Percentiles rank a stretch among this genome's conserved stretches.
Evolutionary conservation across 345 rosid species (phyloP).

Genomic region (Citrus trifoliata): DNA sequence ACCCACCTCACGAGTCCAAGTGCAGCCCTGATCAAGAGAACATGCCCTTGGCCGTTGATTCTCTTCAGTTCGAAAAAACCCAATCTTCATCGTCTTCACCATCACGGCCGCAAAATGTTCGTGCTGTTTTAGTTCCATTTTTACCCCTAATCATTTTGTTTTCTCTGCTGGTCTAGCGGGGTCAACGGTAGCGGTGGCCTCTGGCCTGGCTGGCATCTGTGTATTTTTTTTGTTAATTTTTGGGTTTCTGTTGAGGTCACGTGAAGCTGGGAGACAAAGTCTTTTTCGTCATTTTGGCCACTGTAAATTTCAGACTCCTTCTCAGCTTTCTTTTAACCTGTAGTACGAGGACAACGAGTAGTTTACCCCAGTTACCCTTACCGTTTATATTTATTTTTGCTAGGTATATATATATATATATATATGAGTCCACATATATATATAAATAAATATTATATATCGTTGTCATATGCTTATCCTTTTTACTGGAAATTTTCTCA

Average conservation of each 20-base stretch:
- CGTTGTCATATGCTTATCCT: background rate
- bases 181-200: background rate
- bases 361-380: background rate
- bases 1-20: slow-evolving; percentile 68
- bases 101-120: background rate
- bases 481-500: background rate
- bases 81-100: slow-evolving; percentile 36
- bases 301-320: slow-evolving; percentile 33
- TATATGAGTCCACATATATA: no score
- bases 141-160: slow-evolving; percentile 31
- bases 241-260: slow-evolving; percentile 26
- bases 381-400: background rate
- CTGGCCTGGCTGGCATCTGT: slow-evolving; percentile 7
- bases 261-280: slow-evolving; percentile 41
- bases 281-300: slow-evolving; percentile 16
- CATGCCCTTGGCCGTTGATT: slow-evolving; percentile 99
- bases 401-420: background rate
- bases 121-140: slow-evolving; percentile 22
- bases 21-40: slow-evolving; percentile 99
- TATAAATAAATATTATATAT: no score
- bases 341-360: background rate
- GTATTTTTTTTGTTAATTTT: background rate
- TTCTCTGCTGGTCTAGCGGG: slow-evolving; percentile 21
- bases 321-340: slow-evolving; percentile 8
- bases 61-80: slow-evolving; percentile 65